phyloP scores from a whole-genome alignment of 352 stramenopile species.

The Thraustochytrium striatum region DNA sequence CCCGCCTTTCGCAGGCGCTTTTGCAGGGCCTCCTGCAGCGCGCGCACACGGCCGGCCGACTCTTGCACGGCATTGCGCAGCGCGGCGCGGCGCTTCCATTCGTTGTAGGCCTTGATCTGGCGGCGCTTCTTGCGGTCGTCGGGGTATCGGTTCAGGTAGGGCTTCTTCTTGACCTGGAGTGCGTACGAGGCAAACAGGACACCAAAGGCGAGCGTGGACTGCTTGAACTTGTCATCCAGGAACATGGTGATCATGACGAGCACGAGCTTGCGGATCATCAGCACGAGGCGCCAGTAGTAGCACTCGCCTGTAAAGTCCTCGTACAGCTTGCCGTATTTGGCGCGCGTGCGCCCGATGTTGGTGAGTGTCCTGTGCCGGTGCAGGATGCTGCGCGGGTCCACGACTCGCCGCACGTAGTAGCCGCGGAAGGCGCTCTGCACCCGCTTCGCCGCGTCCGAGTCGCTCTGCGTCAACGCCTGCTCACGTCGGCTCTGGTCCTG shows the following conservation, averaged over 20 bases:
- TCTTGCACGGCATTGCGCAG: conserved; percentile 5
- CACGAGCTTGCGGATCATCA: conserved; percentile 47
- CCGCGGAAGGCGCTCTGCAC: conserved; percentile 33
- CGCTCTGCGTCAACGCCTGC: not conserved
- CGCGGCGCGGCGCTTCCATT: conserved; percentile 40
- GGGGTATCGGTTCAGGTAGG: conserved; percentile 28
- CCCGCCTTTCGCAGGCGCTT: not conserved
- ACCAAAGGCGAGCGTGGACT: conserved; percentile 42
- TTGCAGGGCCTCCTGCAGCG: conserved; percentile 2
- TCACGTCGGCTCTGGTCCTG: conserved; percentile 29
- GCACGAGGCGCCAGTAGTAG: conserved; percentile 51
- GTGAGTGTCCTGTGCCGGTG: conserved; percentile 25
- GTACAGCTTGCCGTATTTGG: conserved; percentile 51
- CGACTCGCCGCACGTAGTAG: conserved; percentile 43
- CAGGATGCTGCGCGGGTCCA: conserved; percentile 35
- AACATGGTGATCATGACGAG: conserved; percentile 42
- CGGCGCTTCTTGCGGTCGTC: conserved; percentile 11
- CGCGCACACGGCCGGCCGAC: conserved; percentile 6
- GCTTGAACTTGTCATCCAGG: conserved; percentile 46
- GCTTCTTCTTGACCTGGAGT: conserved; percentile 23
- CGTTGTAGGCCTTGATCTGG: conserved; percentile 39
- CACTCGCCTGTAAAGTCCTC: conserved; percentile 49
- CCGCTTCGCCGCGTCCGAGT: conserved; percentile 13
- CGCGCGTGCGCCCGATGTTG: conserved; percentile 18
- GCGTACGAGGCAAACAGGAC: conserved; percentile 36